A percentile compares a stretch with the other conserved stretches of the same genome.
Conservation (phyloP, 805 yeast genomes). For the Candida pseudoglaebosa region DNA sequence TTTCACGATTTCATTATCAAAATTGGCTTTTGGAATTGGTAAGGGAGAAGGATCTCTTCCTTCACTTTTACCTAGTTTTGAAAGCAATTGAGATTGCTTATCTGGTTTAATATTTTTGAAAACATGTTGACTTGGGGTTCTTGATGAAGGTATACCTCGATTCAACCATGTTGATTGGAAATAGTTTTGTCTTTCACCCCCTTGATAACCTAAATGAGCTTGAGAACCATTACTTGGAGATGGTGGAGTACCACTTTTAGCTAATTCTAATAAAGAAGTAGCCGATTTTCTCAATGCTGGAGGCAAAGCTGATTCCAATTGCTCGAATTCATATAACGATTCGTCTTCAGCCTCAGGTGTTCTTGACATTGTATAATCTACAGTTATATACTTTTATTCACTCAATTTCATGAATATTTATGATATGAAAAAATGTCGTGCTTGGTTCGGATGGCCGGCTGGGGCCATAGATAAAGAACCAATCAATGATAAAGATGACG, state of each 20-base stretch:
- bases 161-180: slow-evolving; percentile 12
- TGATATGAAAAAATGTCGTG: too few relatives aligned
- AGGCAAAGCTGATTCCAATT: slow-evolving; percentile 41
- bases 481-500: too few relatives aligned
- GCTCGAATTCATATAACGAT: slow-evolving; percentile 32
- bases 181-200: slow-evolving; percentile 12
- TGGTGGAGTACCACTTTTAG: slow-evolving; percentile 12
- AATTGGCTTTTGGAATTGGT: slow-evolving; percentile 47
- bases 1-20: slow-evolving; percentile 42
- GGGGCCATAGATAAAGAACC: too few relatives aligned
- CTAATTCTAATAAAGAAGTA: slow-evolving; percentile 33
- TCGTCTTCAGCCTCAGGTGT: slow-evolving; percentile 19
- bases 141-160: slow-evolving; percentile 19
- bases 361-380: background rate
- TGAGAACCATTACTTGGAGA: slow-evolving; percentile 3
- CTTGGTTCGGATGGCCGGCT: too few relatives aligned
- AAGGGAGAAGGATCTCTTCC: slow-evolving; percentile 44
- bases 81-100: slow-evolving; percentile 13
- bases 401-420: too few relatives aligned
- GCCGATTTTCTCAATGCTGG: slow-evolving; percentile 36
- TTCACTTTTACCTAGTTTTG: slow-evolving; percentile 28
- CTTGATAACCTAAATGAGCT: slow-evolving; percentile 1
- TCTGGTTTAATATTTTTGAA: slow-evolving; percentile 3
- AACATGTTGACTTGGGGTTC: slow-evolving; percentile 17
- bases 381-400: too few relatives aligned